phyloP scores from a whole-genome alignment of 495 filamentous ascomycete species.

The Penicillium flavigenum region DNA sequence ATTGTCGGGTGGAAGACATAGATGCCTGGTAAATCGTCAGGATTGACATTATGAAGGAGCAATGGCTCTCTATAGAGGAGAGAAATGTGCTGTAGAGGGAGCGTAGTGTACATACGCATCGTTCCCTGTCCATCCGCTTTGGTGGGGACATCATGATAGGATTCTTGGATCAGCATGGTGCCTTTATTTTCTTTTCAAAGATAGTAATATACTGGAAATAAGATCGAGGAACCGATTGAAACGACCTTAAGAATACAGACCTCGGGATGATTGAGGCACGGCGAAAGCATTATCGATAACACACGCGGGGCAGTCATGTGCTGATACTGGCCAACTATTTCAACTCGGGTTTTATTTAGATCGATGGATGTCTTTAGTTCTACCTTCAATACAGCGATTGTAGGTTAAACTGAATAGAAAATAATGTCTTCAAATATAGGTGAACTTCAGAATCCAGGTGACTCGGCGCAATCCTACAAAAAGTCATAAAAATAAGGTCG shows the following conservation, averaged over 20 bases:
- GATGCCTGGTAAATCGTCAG: slow-evolving; percentile 56
- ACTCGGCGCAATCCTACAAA: background rate
- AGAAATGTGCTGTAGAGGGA: background rate
- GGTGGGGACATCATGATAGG: slow-evolving; percentile 64
- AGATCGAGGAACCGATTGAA: slow-evolving; percentile 1
- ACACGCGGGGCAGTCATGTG: slow-evolving; percentile 17
- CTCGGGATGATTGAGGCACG: background rate
- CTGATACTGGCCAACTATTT: slow-evolving; percentile 9
- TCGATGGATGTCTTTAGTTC: background rate
- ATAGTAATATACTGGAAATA: background rate
- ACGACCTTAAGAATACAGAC: background rate
- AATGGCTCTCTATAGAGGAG: background rate
- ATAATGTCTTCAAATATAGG: background rate
- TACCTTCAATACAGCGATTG: background rate
- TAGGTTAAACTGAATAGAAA: background rate
- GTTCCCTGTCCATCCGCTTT: slow-evolving; percentile 57
- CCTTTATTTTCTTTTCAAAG: background rate
- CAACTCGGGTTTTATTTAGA: background rate
- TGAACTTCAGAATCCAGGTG: background rate
- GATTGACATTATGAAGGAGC: background rate
- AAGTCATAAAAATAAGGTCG: background rate
- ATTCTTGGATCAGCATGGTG: slow-evolving; percentile 69
- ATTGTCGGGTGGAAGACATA: slow-evolving; percentile 87
- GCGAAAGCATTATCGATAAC: slow-evolving; percentile 12
- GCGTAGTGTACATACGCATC: slow-evolving; percentile 54